Percentiles rank a stretch among this genome's conserved stretches.
Evolutionary conservation across 192 early-diverging fungal species (phyloP).

Genomic region (Gaertneriomyces semiglobifer): DNA sequence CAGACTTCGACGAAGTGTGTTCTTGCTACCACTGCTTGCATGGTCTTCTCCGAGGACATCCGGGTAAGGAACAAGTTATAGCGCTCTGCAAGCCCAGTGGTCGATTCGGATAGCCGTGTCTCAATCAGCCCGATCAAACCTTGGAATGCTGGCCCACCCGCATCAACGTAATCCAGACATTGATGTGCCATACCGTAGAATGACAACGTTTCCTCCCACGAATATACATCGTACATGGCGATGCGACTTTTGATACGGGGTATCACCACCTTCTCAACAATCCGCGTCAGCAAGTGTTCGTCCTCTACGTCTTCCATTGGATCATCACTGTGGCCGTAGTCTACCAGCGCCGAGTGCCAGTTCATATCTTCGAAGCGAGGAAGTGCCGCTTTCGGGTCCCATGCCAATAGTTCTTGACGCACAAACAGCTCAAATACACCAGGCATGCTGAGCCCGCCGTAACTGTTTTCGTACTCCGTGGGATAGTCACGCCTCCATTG

Average conservation of each 20-base stretch:
- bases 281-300: constrained; percentile 14
- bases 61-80: constrained; percentile 15
- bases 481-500: constrained; percentile 27
- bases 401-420: constrained; percentile 30
- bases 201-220: constrained; percentile 4
- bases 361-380: constrained; percentile 27
- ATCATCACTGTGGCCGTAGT: constrained; percentile 24
- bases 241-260: constrained; percentile 19
- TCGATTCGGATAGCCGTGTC: background rate
- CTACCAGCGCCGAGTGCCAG: constrained; percentile 20
- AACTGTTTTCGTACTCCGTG: constrained; percentile 35
- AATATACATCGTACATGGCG: constrained; percentile 27
- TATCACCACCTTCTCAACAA: constrained; percentile 33
- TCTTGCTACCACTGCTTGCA: background rate
- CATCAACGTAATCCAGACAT: constrained; percentile 21
- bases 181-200: background rate
- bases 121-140: constrained; percentile 1
- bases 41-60: background rate
- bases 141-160: constrained; percentile 3
- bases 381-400: constrained; percentile 5
- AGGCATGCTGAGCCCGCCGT: constrained; percentile 29
- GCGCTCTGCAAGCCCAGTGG: constrained; percentile 1
- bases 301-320: constrained; percentile 3
- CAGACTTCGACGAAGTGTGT: background rate
- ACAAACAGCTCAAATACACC: constrained; percentile 36